Evolutionary conservation across 495 filamentous ascomycete species (phyloP).

Genomic region (Pseudomonodictys pantanalensis): DNA sequence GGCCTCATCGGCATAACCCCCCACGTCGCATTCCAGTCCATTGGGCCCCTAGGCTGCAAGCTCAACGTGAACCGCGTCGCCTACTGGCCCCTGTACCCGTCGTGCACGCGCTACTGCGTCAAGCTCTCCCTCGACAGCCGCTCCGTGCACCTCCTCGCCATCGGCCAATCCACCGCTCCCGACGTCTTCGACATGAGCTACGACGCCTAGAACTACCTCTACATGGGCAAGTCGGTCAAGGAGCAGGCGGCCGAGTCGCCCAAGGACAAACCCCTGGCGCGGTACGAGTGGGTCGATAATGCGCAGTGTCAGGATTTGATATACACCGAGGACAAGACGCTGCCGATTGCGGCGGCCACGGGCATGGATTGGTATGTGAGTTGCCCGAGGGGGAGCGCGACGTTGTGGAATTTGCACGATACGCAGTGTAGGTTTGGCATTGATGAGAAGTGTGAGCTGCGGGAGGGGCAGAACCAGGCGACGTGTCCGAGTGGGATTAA

Average conservation of each 20-base stretch:
- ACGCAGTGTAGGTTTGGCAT: not conserved
- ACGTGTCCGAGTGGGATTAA: not conserved
- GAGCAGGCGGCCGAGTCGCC: not conserved
- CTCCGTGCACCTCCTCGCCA: slow-evolving; percentile 21
- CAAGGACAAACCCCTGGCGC: not conserved
- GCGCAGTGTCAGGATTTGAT: not conserved
- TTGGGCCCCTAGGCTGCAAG: slow-evolving; percentile 26
- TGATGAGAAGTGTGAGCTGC: not conserved
- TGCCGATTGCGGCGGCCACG: not conserved
- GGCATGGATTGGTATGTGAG: not conserved
- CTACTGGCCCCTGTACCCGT: slow-evolving; percentile 21
- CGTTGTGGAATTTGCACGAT: not conserved
- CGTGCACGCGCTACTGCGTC: slow-evolving; percentile 6
- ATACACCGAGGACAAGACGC: not conserved
- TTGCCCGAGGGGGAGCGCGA: not conserved
- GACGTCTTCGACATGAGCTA: slow-evolving; percentile 27
- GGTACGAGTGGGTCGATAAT: not conserved
- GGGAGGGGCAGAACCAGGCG: not conserved
- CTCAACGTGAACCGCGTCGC: slow-evolving; percentile 27
- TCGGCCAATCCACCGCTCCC: slow-evolving; percentile 20
- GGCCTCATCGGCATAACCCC: no score
- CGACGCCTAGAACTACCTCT: slow-evolving; percentile 30
- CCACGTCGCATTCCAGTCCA: not conserved
- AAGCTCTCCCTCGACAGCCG: slow-evolving; percentile 17
- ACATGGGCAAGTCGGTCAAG: slow-evolving; percentile 1